Base-by-base conservation (phyloP, 1,284 basidiomycete species). In the Amylostereum chailletii region DNA sequence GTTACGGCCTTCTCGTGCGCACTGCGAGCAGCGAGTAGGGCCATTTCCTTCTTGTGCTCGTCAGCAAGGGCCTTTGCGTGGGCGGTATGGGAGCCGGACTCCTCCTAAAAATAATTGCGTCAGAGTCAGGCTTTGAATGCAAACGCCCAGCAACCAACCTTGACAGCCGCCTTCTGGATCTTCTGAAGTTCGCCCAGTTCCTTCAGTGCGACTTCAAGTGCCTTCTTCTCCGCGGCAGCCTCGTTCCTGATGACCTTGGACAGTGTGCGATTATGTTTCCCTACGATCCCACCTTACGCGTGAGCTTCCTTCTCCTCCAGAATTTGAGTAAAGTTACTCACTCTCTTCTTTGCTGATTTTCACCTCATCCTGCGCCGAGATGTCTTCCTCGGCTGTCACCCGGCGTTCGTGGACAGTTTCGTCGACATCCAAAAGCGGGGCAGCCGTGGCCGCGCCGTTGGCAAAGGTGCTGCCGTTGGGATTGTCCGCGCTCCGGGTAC, bases 151-250 rank as follows among this genome's bases (percentile, higher is more conserved):
- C 30, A 31, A 27, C 62, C 4, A 34, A 77, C 76, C 67, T 77
- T 77, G 51, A 79, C 65, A 0, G 76, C 71, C 3, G 60, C 62
- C 56, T 72, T 75, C 60, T 81, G 79, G 27, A 76, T 55, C 61
- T 68, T 71, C 57, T 80, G 78, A 4, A 79, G 57, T 38, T 75
- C 71, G 1, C 65, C 63, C n/a, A 81, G 70, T 55, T 83, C 78
- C 33, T 65, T 64, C 48, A 79, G 68, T 0, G 74, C 71, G 4
- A 72, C 61, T 3, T 62, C 58, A 29, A 81, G 58, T 0, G 76
- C 66, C 48, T 70, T 60, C 59, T 75, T 73, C 62, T 81, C 77
- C 1, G 71, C 65, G 57, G 74, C 76, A 3, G 67, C 75, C 61
- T 80, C 79, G 8, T 67, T 57, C 57, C 68, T 74, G 53, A 81